Conservation (phyloP, 805 yeast genomes). For the Myxozyma vanderwaltii region DNA sequence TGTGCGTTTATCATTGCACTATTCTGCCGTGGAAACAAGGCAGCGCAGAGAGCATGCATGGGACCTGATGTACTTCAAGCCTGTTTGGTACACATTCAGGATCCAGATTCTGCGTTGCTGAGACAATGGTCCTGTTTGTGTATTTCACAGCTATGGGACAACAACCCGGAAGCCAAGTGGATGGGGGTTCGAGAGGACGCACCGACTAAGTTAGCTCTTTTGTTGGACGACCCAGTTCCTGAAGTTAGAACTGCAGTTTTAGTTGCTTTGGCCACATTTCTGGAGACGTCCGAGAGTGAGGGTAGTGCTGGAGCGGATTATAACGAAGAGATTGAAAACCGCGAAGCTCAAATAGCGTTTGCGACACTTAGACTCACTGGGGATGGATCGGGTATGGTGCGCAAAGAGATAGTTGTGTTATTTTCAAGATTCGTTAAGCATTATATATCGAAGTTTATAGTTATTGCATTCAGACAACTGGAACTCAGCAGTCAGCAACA, state of each 20-base stretch:
- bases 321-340: constrained; percentile 43
- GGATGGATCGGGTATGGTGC: constrained; percentile 87
- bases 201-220: constrained; percentile 55
- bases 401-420: constrained; percentile 80
- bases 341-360: constrained; percentile 70
- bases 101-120: constrained; percentile 78
- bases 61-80: constrained; percentile 71
- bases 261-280: constrained; percentile 67
- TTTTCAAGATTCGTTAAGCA: constrained; percentile 72
- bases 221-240: constrained; percentile 86
- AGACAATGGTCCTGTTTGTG: constrained; percentile 91
- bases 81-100: constrained; percentile 63
- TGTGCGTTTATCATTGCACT: constrained; percentile 87
- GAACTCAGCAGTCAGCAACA: constrained; percentile 58
- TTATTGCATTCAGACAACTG: constrained; percentile 81
- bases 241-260: constrained; percentile 89
- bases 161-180: constrained; percentile 73
- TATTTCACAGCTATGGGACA: constrained; percentile 73
- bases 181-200: constrained; percentile 67
- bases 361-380: constrained; percentile 67
- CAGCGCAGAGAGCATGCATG: constrained; percentile 79
- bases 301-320: constrained; percentile 18
- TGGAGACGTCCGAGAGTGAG: constrained; percentile 47
- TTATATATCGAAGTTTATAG: constrained; percentile 73
- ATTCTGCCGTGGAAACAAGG: constrained; percentile 75